These are phyloP conservation scores for Blastomyces silverae DNA, from an alignment of 2,329 filamentous ascomycete genomes.

Conservation along the genomic window DNA sequence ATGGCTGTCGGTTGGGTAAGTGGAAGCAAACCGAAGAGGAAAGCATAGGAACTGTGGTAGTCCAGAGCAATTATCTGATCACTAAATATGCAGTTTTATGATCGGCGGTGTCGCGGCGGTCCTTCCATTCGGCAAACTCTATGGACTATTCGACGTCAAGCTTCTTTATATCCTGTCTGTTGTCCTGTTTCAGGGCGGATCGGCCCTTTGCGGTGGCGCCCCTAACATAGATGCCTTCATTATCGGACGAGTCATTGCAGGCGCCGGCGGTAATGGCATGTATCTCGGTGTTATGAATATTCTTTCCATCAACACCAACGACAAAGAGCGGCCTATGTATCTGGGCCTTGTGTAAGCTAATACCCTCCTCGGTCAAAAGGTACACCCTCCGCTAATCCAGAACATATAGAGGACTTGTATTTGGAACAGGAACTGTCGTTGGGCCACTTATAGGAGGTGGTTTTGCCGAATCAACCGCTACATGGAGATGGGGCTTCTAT, in stretches of 20 bases:
- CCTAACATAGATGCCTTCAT: slow-evolving; percentile 46
- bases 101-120: slow-evolving; percentile 40
- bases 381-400: slow-evolving; percentile 29
- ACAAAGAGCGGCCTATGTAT: slow-evolving; percentile 40
- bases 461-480: slow-evolving; percentile 28
- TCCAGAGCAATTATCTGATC: background rate
- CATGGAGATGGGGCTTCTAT: slow-evolving; percentile 41
- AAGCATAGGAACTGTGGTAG: background rate
- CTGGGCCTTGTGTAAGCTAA: slow-evolving; percentile 25
- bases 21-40: background rate
- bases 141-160: slow-evolving; percentile 43
- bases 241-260: slow-evolving; percentile 33
- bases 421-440: slow-evolving; percentile 35
- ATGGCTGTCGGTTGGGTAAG: slow-evolving; percentile 6
- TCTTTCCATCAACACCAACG: slow-evolving; percentile 32
- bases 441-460: slow-evolving; percentile 38
- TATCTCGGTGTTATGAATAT: slow-evolving; percentile 25
- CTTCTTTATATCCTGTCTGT: slow-evolving; percentile 33
- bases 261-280: slow-evolving; percentile 32
- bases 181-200: slow-evolving; percentile 30
- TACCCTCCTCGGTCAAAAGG: slow-evolving; percentile 27
- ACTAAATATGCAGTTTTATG: slow-evolving; percentile 29
- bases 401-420: slow-evolving; percentile 32
- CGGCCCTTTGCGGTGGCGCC: slow-evolving; percentile 42
- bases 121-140: slow-evolving; percentile 36